Conservation (phyloP, 106 monocot species). For the Dendrobium nobile region DNA sequence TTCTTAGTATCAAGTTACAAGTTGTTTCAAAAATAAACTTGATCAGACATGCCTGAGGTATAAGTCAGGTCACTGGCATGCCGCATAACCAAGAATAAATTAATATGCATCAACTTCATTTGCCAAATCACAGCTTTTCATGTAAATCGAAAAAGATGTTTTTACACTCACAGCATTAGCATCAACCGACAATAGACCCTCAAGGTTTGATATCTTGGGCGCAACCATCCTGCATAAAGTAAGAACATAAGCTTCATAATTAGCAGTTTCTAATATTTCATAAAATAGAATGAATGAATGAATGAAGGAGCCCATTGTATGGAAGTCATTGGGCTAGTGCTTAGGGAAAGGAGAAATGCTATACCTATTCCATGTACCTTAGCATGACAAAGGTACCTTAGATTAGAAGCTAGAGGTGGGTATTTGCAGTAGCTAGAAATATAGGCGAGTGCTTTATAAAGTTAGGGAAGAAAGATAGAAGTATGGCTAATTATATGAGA, state of each 20-base stretch:
- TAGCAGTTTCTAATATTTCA: not conserved
- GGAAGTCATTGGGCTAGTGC: not conserved
- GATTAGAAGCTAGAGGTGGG: not conserved
- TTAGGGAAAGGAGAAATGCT: not conserved
- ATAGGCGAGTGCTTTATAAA: not conserved
- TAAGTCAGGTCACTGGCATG: not conserved
- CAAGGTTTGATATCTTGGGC: conserved; percentile 31
- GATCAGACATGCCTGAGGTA: not conserved
- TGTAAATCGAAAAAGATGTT: not conserved
- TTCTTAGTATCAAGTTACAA: not conserved
- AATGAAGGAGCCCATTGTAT: not conserved
- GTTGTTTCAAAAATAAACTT: not conserved
- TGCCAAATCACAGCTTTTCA: not conserved
- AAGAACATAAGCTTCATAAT: not conserved
- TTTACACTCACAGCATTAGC: conserved; percentile 36
- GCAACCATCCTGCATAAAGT: conserved; percentile 32
- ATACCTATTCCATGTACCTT: not conserved
- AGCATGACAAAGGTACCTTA: not conserved
- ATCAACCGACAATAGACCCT: conserved; percentile 35
- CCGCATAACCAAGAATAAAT: not conserved
- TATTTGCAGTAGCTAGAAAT: not conserved
- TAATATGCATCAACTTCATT: not conserved
- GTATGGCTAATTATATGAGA: not conserved
- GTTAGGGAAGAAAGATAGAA: not conserved
- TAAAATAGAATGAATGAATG: not conserved